phyloP scores from a whole-genome alignment of 179 eudicot genomes.

The Pouteria campechiana region DNA sequence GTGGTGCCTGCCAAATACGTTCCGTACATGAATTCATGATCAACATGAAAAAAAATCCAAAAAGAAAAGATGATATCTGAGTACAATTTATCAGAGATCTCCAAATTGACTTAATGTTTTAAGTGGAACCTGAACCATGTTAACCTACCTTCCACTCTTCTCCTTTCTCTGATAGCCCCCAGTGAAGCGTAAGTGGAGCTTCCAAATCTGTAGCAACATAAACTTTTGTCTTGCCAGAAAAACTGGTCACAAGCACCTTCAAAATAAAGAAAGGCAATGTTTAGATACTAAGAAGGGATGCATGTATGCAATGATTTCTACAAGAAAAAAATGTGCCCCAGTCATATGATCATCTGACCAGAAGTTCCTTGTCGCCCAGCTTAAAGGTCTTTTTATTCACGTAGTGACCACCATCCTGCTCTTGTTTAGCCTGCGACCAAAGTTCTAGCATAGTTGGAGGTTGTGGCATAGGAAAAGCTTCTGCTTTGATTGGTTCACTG shows the following conservation, averaged over 20 bases:
- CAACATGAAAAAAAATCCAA: no score
- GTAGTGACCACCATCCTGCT: slow-evolving; percentile 20
- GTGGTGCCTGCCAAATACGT: slow-evolving; percentile 54
- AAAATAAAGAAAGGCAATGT: neutral
- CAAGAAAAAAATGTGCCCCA: no score
- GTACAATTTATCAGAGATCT: no score
- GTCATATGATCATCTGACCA: slow-evolving; percentile 43
- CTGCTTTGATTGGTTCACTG: slow-evolving; percentile 15
- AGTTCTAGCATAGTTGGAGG: slow-evolving; percentile 43
- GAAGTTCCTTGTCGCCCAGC: slow-evolving; percentile 66
- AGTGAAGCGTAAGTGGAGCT: slow-evolving; percentile 75
- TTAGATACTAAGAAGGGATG: no score
- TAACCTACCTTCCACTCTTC: slow-evolving; percentile 78
- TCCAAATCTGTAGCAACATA: slow-evolving; percentile 56
- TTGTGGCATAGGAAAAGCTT: slow-evolving; percentile 25
- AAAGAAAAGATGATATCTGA: no score
- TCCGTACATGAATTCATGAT: no score
- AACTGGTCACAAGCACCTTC: slow-evolving; percentile 71
- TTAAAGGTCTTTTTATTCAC: slow-evolving; percentile 45
- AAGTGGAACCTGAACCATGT: no score
- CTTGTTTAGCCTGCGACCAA: slow-evolving; percentile 42
- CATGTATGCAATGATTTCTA: no score
- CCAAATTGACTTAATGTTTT: no score
- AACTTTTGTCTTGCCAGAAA: slow-evolving; percentile 48
- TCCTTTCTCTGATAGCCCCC: slow-evolving; percentile 67